Evolutionary conservation across 2,329 filamentous ascomycete species (phyloP), one percentile per base, ranked within the genome.

Genomic region (Balansia obtecta): DNA sequence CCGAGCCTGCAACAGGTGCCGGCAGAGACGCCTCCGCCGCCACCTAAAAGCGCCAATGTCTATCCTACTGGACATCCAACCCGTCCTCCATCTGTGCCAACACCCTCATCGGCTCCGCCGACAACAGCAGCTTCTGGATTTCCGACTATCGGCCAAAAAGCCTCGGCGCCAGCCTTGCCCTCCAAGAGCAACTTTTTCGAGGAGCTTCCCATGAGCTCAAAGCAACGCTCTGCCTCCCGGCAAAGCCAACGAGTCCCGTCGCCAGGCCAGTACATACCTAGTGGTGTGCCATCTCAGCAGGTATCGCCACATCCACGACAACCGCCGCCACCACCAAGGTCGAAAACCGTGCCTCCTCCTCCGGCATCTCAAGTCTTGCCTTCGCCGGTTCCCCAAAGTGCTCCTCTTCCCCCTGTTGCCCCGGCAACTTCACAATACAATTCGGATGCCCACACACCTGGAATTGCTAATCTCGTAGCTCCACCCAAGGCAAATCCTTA

Each of bases 171-270:
- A 51, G 48, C 67, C 59, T 53, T 65, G 56, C 64, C 62, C 9
- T 63, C 62, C 33, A 74, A 77, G 53, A 66, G 72, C 38, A 80
- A 76, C 57, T 91, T 91, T 63, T 91, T 89, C 56, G 86, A 90
- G 65, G 86, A 91, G 50, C 71, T 91, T 20, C 86, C 86, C 1
- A 65, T 84, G 48, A 65, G 75, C 1, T 66, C 77, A 4, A 83
- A 75, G 60, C 75, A 80, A n/a, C 77, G 83, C 27, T 77, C 80
- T 16, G 72, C 74, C 22, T 77, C 79, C 1, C 73, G 80, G 50
- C 75, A 77, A 30, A 74, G 71, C 56, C 66, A 64, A 27, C 61
- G 69, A 34, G 62, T 66, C 40, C 61, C 66, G 5, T 75, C 74
- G 8, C 72, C 75, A 15, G 62, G 49, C 39, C 53, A 50, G 27